Evolutionary conservation across 1,139 yeast species (phyloP), one percentile per base, ranked within the genome.

Genomic region (Petasospora fabianii): DNA sequence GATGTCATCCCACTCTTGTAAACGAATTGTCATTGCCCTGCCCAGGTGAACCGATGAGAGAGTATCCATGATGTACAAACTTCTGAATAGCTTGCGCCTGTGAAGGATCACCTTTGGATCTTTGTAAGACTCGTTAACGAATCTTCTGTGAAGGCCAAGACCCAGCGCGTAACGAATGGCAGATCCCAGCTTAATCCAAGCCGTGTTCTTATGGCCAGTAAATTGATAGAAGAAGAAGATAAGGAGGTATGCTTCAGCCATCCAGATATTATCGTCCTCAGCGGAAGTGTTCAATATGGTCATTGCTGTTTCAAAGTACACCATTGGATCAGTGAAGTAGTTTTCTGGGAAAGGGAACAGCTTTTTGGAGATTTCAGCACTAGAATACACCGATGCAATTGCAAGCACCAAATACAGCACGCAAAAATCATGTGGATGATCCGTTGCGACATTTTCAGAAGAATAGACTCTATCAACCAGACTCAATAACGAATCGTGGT

Each of bases 1-100:
- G 30, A 48, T 53, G 42, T 68, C 73, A 45, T 69, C 74, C 70
- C 71, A 66, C 30, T 68, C 73, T 29, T 59, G 53, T 36, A 67
- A 68, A 34, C 55, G 56, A 21, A 71, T 66, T 1, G 66, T 55
- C 32, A 69, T 47, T 2, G 75, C 69, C 20, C 75, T 52, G 4
- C 76, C 76, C 29, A 71, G 43, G 22, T 61, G 54, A 10, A 66
- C 51, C 8, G 73, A 65, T 11, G 65, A 54, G 12, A 68, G 51
- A 19, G 72, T 50, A 45, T 71, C 76, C 44, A 64, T 58, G 7
- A 68, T 62, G 44, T 63, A 70, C 19, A 70, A 51, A 32, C 65
- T 59, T 39, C 70, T 54, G 62, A 69, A 70, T 16, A 70, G 46
- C 31, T 61, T 61, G 34, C 71, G 56, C 42, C 74, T 53, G 44